Conservation (phyloP, 768 basidiomycete species). For the Tylopilus subfusipes region DNA sequence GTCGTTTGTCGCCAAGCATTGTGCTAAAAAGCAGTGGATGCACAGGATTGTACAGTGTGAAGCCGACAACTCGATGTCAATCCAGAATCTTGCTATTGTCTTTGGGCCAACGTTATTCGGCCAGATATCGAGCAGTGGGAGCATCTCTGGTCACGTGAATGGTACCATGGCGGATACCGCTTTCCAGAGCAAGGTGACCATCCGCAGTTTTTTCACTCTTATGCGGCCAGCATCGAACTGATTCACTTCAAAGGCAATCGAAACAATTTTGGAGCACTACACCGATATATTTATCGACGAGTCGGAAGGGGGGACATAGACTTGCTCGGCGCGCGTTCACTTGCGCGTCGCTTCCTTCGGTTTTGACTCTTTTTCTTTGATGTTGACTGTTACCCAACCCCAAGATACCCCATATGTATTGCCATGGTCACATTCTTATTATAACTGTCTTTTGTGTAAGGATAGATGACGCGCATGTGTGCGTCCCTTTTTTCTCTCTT, state of each 20-base stretch:
- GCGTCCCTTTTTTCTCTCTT: background rate
- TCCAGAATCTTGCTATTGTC: slow-evolving; percentile 91
- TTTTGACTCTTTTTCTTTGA: background rate
- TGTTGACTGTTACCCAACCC: slow-evolving; percentile 21
- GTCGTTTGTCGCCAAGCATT: background rate
- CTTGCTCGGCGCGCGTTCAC: background rate
- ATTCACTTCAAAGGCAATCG: slow-evolving; percentile 64
- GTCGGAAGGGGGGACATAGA: slow-evolving; percentile 42
- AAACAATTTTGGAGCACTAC: slow-evolving; percentile 93
- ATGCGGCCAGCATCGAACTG: background rate
- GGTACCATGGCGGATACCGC: slow-evolving; percentile 66
- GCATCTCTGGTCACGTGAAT: slow-evolving; percentile 44
- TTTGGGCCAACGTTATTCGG: slow-evolving; percentile 98
- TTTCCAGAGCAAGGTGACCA: slow-evolving; percentile 64
- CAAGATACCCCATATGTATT: slow-evolving; percentile 26
- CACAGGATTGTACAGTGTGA: slow-evolving; percentile 75
- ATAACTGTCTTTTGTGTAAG: slow-evolving; percentile 2
- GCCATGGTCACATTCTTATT: slow-evolving; percentile 12
- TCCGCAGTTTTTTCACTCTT: background rate
- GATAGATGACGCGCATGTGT: slow-evolving; percentile 1
- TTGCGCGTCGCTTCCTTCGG: background rate
- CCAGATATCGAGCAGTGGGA: slow-evolving; percentile 46
- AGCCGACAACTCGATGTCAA: slow-evolving; percentile 84
- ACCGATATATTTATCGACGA: slow-evolving; percentile 97
- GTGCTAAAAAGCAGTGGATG: slow-evolving; percentile 8